These are phyloP conservation scores for Patellaria atrata DNA, from an alignment of 495 filamentous ascomycete genomes.

Conservation along the genomic window DNA sequence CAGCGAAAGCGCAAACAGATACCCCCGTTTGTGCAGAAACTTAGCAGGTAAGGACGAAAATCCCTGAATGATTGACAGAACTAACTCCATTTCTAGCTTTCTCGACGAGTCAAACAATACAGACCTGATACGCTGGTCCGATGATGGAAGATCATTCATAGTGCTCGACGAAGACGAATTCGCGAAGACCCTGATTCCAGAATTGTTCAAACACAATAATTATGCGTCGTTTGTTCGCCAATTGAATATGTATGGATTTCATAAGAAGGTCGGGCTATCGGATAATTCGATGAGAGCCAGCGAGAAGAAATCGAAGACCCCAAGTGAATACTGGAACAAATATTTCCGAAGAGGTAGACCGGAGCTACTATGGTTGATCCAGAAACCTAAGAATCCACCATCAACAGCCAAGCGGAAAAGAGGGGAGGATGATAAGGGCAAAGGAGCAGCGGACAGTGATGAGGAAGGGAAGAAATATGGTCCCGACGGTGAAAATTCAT, in stretches of 20 bases:
- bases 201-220: conserved; percentile 98
- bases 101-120: conserved; percentile 84
- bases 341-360: conserved; percentile 91
- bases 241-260: conserved; percentile 98
- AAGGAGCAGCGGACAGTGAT: conserved; percentile 32
- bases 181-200: conserved; percentile 89
- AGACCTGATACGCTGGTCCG: conserved; percentile 93
- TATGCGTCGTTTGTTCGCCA: conserved; percentile 98
- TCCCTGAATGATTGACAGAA: conserved; percentile 7
- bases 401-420: conserved; percentile 46
- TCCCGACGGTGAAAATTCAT: too few species aligned
- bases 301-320: conserved; percentile 91
- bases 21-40: conserved; percentile 93
- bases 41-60: conserved; percentile 63
- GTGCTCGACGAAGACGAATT: conserved; percentile 98
- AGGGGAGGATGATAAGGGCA: conserved; percentile 48
- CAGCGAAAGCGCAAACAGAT: conserved; percentile 84
- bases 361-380: conserved; percentile 91
- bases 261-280: conserved; percentile 92
- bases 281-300: conserved; percentile 97
- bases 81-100: conserved; percentile 44
- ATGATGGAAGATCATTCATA: conserved; percentile 89
- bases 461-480: conserved; percentile 20
- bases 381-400: conserved; percentile 68
- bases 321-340: conserved; percentile 93